These are phyloP conservation scores for Pseudogymnoascus sp. DNA, from an alignment of 2,329 filamentous ascomycete species.

Conservation along the genomic window DNA sequence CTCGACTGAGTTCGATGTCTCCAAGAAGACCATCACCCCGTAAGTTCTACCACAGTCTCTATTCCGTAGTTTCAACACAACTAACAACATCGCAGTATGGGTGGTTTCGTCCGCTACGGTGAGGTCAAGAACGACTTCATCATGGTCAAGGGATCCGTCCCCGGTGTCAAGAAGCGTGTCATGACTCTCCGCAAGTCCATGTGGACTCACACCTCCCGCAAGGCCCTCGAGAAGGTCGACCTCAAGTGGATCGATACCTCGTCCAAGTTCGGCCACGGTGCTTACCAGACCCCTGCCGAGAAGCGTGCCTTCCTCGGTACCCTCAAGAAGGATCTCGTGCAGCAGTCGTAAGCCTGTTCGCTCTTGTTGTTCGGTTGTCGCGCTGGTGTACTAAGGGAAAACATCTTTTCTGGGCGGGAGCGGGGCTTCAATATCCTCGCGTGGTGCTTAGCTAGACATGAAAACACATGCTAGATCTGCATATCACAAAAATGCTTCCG, in stretches of 20 bases:
- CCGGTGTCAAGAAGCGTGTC: conserved; percentile 98
- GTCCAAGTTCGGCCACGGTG: conserved; percentile 99
- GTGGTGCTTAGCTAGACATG: conserved; percentile 12
- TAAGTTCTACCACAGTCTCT: conserved; percentile 49
- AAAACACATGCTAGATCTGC: conserved; percentile 8
- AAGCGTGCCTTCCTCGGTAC: conserved; percentile 97
- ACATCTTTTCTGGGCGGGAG: conserved; percentile 20
- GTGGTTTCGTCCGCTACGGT: conserved; percentile 99
- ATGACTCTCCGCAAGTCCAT: conserved; percentile 99
- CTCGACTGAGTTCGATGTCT: conserved; percentile 89
- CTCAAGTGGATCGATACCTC: conserved; percentile 99
- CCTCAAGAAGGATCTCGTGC: conserved; percentile 92
- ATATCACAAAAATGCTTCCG: conserved; percentile 11
- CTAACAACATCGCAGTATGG: conserved; percentile 57
- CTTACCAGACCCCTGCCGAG: conserved; percentile 96
- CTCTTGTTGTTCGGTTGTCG: conserved; percentile 23
- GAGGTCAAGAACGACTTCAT: conserved; percentile 99
- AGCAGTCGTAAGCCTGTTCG: conserved; percentile 41
- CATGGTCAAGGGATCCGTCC: conserved; percentile 94
- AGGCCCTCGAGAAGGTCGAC: conserved; percentile 96
- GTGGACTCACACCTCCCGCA: conserved; percentile 92
- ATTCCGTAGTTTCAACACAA: neutral
- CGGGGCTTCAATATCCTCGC: conserved; percentile 13
- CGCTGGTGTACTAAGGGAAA: conserved; percentile 12
- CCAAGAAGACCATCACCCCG: conserved; percentile 99